These are phyloP conservation scores for Brettanomyces nanus DNA, from an alignment of 805 yeast genomes.

Conservation along the genomic window DNA sequence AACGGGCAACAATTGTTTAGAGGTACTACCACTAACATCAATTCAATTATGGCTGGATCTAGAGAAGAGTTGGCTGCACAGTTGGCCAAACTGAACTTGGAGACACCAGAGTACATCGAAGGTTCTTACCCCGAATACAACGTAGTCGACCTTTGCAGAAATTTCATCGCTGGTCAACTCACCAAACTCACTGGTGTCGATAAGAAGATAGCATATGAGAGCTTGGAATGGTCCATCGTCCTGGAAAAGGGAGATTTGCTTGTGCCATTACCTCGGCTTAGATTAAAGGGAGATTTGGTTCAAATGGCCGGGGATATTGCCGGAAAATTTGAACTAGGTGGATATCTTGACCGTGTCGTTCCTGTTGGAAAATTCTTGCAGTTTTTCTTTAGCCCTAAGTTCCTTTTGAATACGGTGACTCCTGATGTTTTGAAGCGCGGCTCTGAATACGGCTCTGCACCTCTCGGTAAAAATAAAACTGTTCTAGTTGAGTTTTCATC, in stretches of 20 bases:
- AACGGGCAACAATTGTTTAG: no score
- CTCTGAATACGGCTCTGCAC: constrained; percentile 62
- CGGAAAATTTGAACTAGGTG: constrained; percentile 62
- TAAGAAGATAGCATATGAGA: constrained; percentile 60
- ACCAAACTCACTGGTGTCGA: constrained; percentile 68
- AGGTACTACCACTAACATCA: no score
- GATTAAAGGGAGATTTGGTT: constrained; percentile 80
- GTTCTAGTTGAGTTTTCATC: constrained; percentile 87
- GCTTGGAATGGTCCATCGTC: constrained; percentile 81
- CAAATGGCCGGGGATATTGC: constrained; percentile 74
- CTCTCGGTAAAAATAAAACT: constrained; percentile 64
- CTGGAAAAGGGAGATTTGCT: constrained; percentile 89
- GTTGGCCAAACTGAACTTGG: constrained; percentile 20
- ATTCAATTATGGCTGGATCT: not conserved
- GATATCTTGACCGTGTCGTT: constrained; percentile 58
- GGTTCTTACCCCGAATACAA: constrained; percentile 73
- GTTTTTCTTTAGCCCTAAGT: constrained; percentile 66
- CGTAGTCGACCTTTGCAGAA: constrained; percentile 82
- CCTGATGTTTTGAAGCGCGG: constrained; percentile 59
- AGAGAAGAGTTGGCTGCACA: constrained; percentile 16
- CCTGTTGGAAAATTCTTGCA: constrained; percentile 90
- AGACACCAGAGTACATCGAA: constrained; percentile 34
- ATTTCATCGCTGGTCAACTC: constrained; percentile 77
- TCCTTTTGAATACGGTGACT: constrained; percentile 60
- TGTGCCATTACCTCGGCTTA: constrained; percentile 83